Conservation (phyloP, 345 rosid species). For the Cochlearia excelsa region DNA sequence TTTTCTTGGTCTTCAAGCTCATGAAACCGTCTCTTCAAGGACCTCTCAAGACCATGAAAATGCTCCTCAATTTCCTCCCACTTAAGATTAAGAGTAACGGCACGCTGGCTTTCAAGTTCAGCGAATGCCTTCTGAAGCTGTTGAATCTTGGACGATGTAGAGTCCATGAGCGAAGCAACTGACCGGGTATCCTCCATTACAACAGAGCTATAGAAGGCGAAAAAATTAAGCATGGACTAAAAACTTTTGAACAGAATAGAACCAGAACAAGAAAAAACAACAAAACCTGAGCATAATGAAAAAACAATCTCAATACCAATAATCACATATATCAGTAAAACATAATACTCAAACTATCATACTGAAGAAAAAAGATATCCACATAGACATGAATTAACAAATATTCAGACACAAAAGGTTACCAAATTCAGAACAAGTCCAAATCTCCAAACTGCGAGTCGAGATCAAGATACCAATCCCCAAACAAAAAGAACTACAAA, state of each 20-base stretch:
- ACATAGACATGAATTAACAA: background rate
- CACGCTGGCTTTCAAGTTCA: conserved; percentile 93
- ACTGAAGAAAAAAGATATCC: background rate
- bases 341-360: background rate
- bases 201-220: conserved; percentile 34
- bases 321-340: conserved; percentile 9
- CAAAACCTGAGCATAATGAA: background rate
- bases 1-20: conserved; percentile 96
- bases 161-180: conserved; percentile 74
- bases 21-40: conserved; percentile 95
- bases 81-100: conserved; percentile 79
- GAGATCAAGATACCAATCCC: conserved; percentile 9
- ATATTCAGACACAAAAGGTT: conserved; percentile 9
- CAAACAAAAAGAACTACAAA: conserved; percentile 16
- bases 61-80: conserved; percentile 99
- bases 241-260: background rate
- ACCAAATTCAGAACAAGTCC: conserved; percentile 26
- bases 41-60: conserved; percentile 95
- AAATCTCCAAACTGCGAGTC: conserved; percentile 16
- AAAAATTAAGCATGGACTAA: background rate
- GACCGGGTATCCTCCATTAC: conserved; percentile 71
- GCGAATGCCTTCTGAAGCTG: conserved; percentile 99
- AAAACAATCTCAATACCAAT: conserved; percentile 7
- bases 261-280: background rate
- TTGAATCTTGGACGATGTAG: conserved; percentile 82